A percentile compares a stretch with the other conserved stretches of the same genome.
Evolutionary conservation across 2,329 filamentous ascomycete genomes (phyloP).

Genomic region (Gyromitra esculenta): DNA sequence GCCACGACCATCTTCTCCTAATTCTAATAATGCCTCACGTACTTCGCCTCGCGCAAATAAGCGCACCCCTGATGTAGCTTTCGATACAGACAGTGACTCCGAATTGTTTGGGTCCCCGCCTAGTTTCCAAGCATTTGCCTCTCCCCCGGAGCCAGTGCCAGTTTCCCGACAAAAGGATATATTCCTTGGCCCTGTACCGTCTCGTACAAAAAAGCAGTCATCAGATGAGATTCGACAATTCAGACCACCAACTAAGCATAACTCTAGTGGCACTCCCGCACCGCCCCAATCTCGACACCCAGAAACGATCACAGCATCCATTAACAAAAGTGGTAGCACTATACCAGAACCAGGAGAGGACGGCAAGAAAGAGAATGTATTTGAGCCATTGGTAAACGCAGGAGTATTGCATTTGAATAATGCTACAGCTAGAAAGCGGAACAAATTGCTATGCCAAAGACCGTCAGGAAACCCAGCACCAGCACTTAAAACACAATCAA

Average conservation of each 20-base stretch:
- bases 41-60: constrained; percentile 9
- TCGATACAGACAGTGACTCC: constrained; percentile 15
- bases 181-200: neutral
- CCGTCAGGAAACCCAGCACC: neutral
- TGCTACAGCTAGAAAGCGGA: constrained; percentile 30
- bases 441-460: constrained; percentile 39
- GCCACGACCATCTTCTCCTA: neutral
- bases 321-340: neutral
- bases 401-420: constrained; percentile 24
- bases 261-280: neutral
- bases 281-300: neutral
- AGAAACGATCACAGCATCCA: neutral
- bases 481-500: neutral
- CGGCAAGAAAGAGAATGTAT: constrained; percentile 5
- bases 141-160: neutral
- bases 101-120: neutral
- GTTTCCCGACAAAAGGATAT: neutral
- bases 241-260: constrained; percentile 20
- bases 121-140: constrained; percentile 6
- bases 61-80: neutral
- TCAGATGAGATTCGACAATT: constrained; percentile 14
- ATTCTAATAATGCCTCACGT: neutral
- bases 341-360: neutral
- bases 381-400: constrained; percentile 15
- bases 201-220: neutral